Evolutionary conservation across 1,284 basidiomycete genomes (phyloP), one percentile per base, ranked within the genome.

Genomic region (Austroboletus novae-zelandiae): DNA sequence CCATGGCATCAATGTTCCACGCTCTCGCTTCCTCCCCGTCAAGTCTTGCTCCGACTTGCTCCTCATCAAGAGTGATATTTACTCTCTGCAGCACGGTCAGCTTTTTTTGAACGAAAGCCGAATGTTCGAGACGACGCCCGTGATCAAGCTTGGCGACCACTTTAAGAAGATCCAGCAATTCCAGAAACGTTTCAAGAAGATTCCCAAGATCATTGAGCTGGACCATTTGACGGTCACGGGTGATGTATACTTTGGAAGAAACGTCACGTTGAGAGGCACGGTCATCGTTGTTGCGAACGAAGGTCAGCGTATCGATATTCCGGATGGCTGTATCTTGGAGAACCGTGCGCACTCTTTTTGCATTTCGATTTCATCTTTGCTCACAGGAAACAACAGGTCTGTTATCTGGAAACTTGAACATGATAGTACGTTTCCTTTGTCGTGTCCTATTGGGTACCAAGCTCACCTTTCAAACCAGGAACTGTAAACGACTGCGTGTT

Each of bases 101-200:
- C 84, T 99, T 47, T 84, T 94, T 56, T 89, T 98, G 81, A 94
- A 93, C 71, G 84, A 87, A 61, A 79, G 84, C 51, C 76, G 94
- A 65, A 91, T 95, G 84, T 98, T 98, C 70, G 88, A 86, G 69
- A 93, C 89, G 40, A 98, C 94, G 3, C 96, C 97, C 23, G 96
- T 98, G 51, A 93, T 99, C 79, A 98, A 98, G 79, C 83, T 98
- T 40, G 94, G 95, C 46, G 94, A 96, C 69, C 89, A 91, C 69
- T 91, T 90, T 75, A 90, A 90, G 77, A 90, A 91, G 80, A 97
- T 98, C 50, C 89, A 91, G 62, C 87, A 94, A 70, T 98, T 98
- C 83, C 93, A 98, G 77, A 95, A 95, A 74, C 82, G 94, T 44
- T 96, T 96, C 88, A 97, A 95, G 83, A 91, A 89, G 72, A 96